Evolutionary conservation across 2,329 filamentous ascomycete species (phyloP), one percentile per base, ranked within the genome.

Genomic region (Paecilomyces sp.): DNA sequence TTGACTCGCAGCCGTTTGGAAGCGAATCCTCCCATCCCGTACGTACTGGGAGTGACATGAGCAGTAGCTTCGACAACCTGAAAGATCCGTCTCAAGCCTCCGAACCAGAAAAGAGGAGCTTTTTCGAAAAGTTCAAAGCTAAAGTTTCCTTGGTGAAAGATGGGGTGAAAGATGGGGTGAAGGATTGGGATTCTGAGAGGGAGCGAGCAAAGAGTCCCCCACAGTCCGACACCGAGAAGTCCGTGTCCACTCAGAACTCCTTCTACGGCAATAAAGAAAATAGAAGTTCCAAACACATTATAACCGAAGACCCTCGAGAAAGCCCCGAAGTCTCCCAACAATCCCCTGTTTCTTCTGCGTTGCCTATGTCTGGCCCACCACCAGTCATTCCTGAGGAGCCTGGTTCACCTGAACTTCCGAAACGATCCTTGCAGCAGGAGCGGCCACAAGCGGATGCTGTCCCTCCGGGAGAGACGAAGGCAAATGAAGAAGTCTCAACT

Each of bases 111-210:
- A 85, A 82, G 71, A 86, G 82, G 62, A 83, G 85, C 1, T 79
- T 85, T 1, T 82, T 88, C 64, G 84, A 82, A 6, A 88, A 87
- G 78, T 82, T 88, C 64, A 83, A 86, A 63, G 84, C 83, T 63
- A 88, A 87, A 72, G 79, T 88, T 59, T 80, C 77, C 11, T 74
- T 80, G 56, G 77, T 75, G 6, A 78, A 77, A 55, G 79, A 85
- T 31, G 85, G 86, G 56, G 77, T 75, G 6, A 78, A 77, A 55
- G 79, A 85, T 31, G 85, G 86, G 52, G 81, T 83, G 31, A 81
- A 80, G 60, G 81, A 83, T 31, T 76, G 78, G 60, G 79, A 83
- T 41, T 79, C 77, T 22, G 83, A 83, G 65, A 81, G 81, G 63
- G 80, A 78, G 57, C 74, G 79, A 24, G 77, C 81, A 15, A 82